Evolutionary conservation across 1,284 basidiomycete species (phyloP).

Genomic region (Ustilago crameri): DNA sequence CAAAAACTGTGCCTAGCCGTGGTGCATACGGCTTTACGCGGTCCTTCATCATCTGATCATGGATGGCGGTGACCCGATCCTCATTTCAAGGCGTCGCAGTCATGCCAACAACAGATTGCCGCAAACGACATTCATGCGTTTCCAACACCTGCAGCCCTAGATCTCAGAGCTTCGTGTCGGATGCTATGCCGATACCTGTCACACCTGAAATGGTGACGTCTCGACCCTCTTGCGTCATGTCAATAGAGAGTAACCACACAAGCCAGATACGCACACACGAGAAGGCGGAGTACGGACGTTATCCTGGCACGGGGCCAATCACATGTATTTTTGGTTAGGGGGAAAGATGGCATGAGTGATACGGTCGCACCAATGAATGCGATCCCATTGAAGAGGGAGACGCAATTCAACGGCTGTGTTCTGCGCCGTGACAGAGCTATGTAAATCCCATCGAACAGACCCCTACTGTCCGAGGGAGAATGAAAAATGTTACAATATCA

Average conservation of each 20-base stretch:
- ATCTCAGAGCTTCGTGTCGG: too few species aligned
- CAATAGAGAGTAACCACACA: too few species aligned
- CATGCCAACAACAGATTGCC: too few species aligned
- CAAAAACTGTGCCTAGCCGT: too few species aligned
- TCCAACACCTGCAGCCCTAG: too few species aligned
- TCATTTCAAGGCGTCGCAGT: too few species aligned
- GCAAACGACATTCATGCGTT: too few species aligned
- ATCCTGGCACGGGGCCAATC: constrained; percentile 49
- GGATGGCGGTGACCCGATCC: too few species aligned
- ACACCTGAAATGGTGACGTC: too few species aligned
- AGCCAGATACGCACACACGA: background rate
- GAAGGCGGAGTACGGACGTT: constrained; percentile 3
- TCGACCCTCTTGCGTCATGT: too few species aligned
- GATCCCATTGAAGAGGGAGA: background rate
- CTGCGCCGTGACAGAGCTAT: constrained; percentile 12
- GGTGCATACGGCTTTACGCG: too few species aligned
- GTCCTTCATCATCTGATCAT: background rate
- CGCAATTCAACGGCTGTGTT: constrained; percentile 6
- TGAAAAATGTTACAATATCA: constrained; percentile 47
- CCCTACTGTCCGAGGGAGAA: constrained; percentile 18
- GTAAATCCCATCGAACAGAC: constrained; percentile 30
- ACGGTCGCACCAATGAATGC: constrained; percentile 8
- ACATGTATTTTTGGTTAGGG: constrained; percentile 40
- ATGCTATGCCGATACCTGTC: too few species aligned
- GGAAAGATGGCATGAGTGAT: constrained; percentile 32